Evolutionary conservation across 2,329 filamentous ascomycete species (phyloP).

Genomic region (Cucurbitaria berberidis): DNA sequence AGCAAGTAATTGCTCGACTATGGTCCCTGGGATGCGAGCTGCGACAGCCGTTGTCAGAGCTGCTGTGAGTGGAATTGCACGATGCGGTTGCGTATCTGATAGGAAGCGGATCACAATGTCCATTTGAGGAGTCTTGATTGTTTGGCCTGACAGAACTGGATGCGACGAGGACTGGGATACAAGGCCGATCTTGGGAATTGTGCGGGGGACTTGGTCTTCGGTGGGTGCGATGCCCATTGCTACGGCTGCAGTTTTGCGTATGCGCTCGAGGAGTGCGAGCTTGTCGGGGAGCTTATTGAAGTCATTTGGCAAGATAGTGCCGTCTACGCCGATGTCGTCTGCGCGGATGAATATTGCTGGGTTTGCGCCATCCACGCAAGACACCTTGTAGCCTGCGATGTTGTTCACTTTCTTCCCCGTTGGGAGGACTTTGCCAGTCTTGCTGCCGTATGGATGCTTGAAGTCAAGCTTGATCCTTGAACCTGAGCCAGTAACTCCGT

Average conservation of each 20-base stretch:
- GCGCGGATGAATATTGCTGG: conserved; percentile 68
- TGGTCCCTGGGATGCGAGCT: conserved; percentile 44
- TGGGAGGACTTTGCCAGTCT: conserved; percentile 67
- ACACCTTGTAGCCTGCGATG: conserved; percentile 59
- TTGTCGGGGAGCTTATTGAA: conserved; percentile 58
- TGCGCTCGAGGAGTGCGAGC: conserved; percentile 62
- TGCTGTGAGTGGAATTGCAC: conserved; percentile 52
- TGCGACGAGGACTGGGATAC: conserved; percentile 54
- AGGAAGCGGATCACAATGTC: conserved; percentile 53
- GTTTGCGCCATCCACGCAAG: conserved; percentile 69
- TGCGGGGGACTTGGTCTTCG: conserved; percentile 56
- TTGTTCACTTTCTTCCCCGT: conserved; percentile 63
- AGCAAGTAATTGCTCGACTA: conserved; percentile 43
- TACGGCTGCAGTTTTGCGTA: conserved; percentile 63
- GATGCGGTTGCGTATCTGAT: conserved; percentile 54
- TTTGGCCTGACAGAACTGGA: conserved; percentile 48
- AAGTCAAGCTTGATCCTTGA: conserved; percentile 67
- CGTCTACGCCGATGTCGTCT: conserved; percentile 57
- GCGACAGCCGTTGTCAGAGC: conserved; percentile 53
- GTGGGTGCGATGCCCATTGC: conserved; percentile 65
- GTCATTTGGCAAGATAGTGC: conserved; percentile 60
- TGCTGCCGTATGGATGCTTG: conserved; percentile 66
- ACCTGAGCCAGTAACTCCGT: conserved; percentile 66
- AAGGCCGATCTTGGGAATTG: conserved; percentile 69
- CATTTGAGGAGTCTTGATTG: conserved; percentile 38